Percentiles rank a stretch among this genome's conserved stretches.
Conservation (phyloP, 768 basidiomycete species). For the Termitomyces sp. region DNA sequence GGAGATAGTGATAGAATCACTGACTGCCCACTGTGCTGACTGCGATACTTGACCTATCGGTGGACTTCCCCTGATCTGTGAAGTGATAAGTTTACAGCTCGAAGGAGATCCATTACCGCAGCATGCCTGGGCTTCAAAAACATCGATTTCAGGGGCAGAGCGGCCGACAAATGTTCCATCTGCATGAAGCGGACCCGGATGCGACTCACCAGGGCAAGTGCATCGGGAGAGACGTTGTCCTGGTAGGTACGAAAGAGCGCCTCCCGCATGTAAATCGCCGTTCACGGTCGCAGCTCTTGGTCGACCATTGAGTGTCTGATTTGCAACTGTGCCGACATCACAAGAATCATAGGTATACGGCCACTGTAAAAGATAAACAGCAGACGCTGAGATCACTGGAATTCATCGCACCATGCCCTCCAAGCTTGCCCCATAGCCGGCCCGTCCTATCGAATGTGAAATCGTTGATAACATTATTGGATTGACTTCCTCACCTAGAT, state of each 20-base stretch:
- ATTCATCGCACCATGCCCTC: slow-evolving; percentile 62
- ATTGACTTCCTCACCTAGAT: slow-evolving; percentile 44
- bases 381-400: not conserved
- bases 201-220: slow-evolving; percentile 80
- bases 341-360: slow-evolving; percentile 82
- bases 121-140: slow-evolving; percentile 75
- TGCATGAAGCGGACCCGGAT: slow-evolving; percentile 76
- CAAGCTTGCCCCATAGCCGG: slow-evolving; percentile 81
- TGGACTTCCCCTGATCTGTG: slow-evolving; percentile 26
- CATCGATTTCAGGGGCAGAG: slow-evolving; percentile 84
- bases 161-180: slow-evolving; percentile 83
- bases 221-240: slow-evolving; percentile 87
- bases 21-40: slow-evolving; percentile 75
- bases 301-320: slow-evolving; percentile 68
- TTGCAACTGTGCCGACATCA: slow-evolving; percentile 87
- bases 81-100: not conserved
- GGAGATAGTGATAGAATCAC: slow-evolving; percentile 31
- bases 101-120: not conserved
- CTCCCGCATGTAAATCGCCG: slow-evolving; percentile 51
- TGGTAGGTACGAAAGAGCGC: slow-evolving; percentile 72
- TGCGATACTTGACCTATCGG: slow-evolving; percentile 64
- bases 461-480: not conserved
- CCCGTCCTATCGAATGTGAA: slow-evolving; percentile 45
- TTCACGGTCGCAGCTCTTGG: slow-evolving; percentile 56
- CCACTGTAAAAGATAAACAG: slow-evolving; percentile 40